Evolutionary conservation across 2,329 filamentous ascomycete species (phyloP), one percentile per base, ranked within the genome.

Genomic region (Lomentospora prolificans): DNA sequence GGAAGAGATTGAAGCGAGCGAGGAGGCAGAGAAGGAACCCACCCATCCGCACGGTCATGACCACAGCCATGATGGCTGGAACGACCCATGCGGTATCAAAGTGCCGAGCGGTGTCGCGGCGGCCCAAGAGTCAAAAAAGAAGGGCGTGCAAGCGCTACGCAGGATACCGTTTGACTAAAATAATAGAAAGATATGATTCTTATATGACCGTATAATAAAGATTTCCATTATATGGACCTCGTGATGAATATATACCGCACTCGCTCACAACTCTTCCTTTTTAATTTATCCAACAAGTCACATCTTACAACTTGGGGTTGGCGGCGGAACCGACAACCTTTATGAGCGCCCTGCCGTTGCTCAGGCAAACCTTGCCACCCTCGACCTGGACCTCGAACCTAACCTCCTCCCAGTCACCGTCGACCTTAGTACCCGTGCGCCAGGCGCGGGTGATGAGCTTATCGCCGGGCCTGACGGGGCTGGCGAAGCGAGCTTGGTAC

Each of bases 21-120:
- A 76, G 44, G 79, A 81, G 58, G 74, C 74, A 50, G 76, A 77
- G 54, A 73, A 83, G 25, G 80, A 85, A 25, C 81, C 85, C 53
- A 73, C 73, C 59, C 81, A 84, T 61, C 84, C 81, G 27, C 81
- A 84, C 70, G 81, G 78, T 61, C 86, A 90, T 70, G 79, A 85
- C 59, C 87, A 94, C 70, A 80, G 85, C 53, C 79, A 81, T 51
- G 82, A 76, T 56, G 82, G 82, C 22, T 99, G 94, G 89, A 92
- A 92, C 4, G 94, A 99, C 69, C 99, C 94, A 70, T 99, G 94
- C 67, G 94, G 94, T 25, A 99, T 99, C 70, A 92, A 95, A 64
- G 94, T 99, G 14, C 95, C 94, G 0, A 96, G 91, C 66, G 92
- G 90, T 55, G 80, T 97, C 57, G 95, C 91, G 27, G 95, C 94